Base-by-base conservation (phyloP, 2,329 filamentous ascomycete genomes). In the Fusarium graminum region DNA sequence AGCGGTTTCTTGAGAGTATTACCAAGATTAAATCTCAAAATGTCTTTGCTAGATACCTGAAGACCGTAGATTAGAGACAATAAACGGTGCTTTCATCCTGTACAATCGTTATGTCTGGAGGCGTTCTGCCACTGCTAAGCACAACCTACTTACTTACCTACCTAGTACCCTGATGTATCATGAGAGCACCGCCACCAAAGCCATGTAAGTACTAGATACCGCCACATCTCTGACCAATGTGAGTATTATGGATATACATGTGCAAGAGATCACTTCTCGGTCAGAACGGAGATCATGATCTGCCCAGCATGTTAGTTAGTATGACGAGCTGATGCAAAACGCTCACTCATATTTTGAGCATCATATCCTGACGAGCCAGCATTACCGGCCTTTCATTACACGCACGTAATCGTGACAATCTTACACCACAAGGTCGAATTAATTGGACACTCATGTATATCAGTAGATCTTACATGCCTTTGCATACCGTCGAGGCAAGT, bases 161-260 rank as follows among this genome's bases (percentile, higher is more conserved):
- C n/a, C n/a, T n/a, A n/a, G n/a, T n/a, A n/a, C 19, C 12, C 9
- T 34, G 14, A 19, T 17, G 11, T 25, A 16, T 51, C 34, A 50
- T 63, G n/a, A 30, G 29, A 30, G n/a, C 56, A 62, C 46, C 29
- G 65, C 65, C 65, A 63, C 60, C 44, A 2, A 36, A 42, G 61
- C 56, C 65, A 68, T 49, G 38, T 26, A 41, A 54, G 65, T 61
- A 68, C 65, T 26, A 39, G 52, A 61, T 61, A 68, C 65, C 30
- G 65, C 65, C 65, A 68, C 65, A 54, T 22, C 22, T 45, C 32
- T 39, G 17, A 28, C 10, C 22, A 11, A n/a, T 9, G 16, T 22
- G 32, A 34, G 42, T 26, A 51, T 51, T 36, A 51, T 50, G 22
- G 22, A 22, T 6, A 22, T 22, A 4, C 22, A 22, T 22, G 22